Base-by-base conservation (phyloP, 2,329 filamentous ascomycete species). In the Claviceps maximensis region DNA sequence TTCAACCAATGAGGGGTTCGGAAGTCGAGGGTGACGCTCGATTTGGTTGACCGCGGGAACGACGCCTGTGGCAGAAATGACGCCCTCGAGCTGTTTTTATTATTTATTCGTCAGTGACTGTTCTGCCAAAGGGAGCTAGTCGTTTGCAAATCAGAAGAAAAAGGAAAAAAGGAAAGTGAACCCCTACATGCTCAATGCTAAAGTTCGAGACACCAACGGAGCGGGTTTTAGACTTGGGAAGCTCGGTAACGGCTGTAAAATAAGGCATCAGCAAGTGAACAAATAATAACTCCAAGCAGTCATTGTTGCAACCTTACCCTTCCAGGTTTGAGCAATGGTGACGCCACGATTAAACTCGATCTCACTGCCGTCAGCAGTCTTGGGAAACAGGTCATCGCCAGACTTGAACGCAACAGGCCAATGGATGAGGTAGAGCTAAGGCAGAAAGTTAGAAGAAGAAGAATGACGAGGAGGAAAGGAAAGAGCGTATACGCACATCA, bases 151-250 rank as follows among this genome's bases (percentile, higher is more conserved):
- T 21, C 5, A 47, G 9, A 58, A 3, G 40, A 13, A 10, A 23
- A 42, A 42, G 19, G 21, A 13, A 41, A 10, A 4, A 21, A 21
- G 19, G n/a, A 41, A 10, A 23, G 12, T 4, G n/a, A 29, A 27
- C 17, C 15, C 65, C 38, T 63, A 66, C 67, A 58, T 71, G 67
- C 66, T 77, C 76, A 64, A 85, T 78, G 62, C 74, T 77, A 62
- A 86, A 87, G 75, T 88, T 88, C 67, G 83, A 86, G 58, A 88
- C 82, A 63, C 83, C 84, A 59, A 87, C 80, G 69, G 83, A 80
- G 65, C 75, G 76, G 58, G 77, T 79, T 66, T 84, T 84, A 58
- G 70, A 73, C 59, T 74, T 78, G 55, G 77, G 76, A 17, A 84
- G 75, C 67, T 79, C 70, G 56, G 77, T 78, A 63, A 81, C 62